phyloP scores from a whole-genome alignment of 129 eudicot species.

The Helianthus annuus region DNA sequence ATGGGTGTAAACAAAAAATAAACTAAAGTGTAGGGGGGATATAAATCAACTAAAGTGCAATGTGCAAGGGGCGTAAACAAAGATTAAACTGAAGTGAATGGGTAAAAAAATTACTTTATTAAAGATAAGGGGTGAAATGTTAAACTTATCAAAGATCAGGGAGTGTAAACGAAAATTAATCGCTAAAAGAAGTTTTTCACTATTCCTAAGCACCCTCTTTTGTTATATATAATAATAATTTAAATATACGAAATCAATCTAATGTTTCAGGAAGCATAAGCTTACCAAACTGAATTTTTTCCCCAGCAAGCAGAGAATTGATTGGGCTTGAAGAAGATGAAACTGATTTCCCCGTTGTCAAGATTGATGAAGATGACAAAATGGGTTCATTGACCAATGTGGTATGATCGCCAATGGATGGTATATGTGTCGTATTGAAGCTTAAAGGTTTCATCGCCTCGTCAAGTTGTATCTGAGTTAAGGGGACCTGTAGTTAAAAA shows the following conservation, averaged over 20 bases:
- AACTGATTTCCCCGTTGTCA: constrained; percentile 60
- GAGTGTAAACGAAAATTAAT: no score
- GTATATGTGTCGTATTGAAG: constrained; percentile 42
- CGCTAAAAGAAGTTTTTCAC: no score
- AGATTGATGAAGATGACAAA: constrained; percentile 51
- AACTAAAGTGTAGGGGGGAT: no score
- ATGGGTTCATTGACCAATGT: constrained; percentile 44
- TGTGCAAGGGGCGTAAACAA: no score
- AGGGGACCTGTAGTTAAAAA: constrained; percentile 59
- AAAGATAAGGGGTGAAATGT: no score
- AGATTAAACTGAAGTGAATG: no score
- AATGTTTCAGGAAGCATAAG: background rate
- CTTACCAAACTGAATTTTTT: constrained; percentile 95
- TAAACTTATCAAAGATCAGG: no score
- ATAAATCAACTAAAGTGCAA: no score
- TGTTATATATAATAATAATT: no score
- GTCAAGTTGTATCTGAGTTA: constrained; percentile 88
- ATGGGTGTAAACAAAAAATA: no score
- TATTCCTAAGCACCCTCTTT: no score
- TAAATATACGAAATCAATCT: background rate
- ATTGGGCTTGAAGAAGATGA: constrained; percentile 81
- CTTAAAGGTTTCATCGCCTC: constrained; percentile 89
- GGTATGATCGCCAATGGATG: constrained; percentile 58
- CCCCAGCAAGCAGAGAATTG: constrained; percentile 92
- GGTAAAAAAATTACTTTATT: no score